Base-by-base conservation (phyloP, 2,329 filamentous ascomycete species). In the Aspergillus unguis region DNA sequence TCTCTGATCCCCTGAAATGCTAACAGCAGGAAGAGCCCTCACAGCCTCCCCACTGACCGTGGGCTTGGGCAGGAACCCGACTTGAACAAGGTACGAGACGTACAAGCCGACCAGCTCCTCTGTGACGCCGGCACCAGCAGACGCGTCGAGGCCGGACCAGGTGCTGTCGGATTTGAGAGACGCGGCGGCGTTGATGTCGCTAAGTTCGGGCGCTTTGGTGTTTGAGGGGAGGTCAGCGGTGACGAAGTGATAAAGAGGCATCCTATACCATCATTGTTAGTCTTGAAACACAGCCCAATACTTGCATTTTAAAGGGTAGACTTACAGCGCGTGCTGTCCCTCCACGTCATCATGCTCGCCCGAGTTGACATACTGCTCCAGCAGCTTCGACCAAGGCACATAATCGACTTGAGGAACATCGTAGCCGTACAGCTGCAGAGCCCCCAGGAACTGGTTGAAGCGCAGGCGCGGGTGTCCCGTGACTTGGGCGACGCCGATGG, bases 401-500 rank as follows among this genome's bases (percentile, higher is more conserved):
- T 94, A 95, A 33, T 80, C 74, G 2, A 88, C 79, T 56, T 85
- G 79, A 0, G 86, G 84, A 0, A 85, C 81, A 27, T 78, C 66
- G 71, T 90, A 95, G 27, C 90, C 90, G 66, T 89, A 95, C 23
- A 76, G 78, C 65, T 86, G 80, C 6, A 95, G 77, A 0, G 81
- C 77, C 23, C 80, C 80, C n/a, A 94, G 79, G 72, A 85, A 95
- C 66, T 90, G 80, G 72, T 87, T 90, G 78, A 92, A 86, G 2
- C 83, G 84, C 37, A 94, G 80, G 11, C 90, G 80, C 2, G 90
- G 90, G 68, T 92, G 89, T 2, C 82, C 83, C 1, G 90, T 95
- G 44, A 94, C 85, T 61, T 95, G 90, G 1, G 84, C 80, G 4
- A 95, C 88, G 54, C 80, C 76, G 3, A 84, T 71, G 3, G 76